Conservation (phyloP, 1,284 basidiomycete species). For the Cryptococcus sp. region DNA sequence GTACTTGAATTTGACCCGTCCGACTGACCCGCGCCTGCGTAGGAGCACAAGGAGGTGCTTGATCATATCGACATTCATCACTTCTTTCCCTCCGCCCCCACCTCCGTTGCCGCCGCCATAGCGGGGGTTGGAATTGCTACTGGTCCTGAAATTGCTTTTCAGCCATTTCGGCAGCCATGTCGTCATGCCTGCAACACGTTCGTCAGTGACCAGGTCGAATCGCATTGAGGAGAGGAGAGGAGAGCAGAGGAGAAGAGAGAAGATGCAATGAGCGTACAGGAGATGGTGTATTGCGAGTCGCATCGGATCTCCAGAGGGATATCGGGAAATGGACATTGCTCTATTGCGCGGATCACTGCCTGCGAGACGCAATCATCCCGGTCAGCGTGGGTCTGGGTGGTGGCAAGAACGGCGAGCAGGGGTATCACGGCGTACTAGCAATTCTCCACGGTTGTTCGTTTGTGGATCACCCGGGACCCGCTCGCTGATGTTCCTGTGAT, state of each 20-base stretch:
- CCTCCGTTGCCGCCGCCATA: background rate
- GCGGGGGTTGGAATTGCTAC: constrained; percentile 12
- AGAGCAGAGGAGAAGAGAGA: background rate
- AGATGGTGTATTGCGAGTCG: constrained; percentile 54
- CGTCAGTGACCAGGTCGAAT: background rate
- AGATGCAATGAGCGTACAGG: constrained; percentile 31
- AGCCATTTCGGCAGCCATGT: constrained; percentile 52
- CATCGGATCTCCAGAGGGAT: constrained; percentile 54
- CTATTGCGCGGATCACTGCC: constrained; percentile 53
- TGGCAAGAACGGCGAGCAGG: background rate
- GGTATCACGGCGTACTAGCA: constrained; percentile 39
- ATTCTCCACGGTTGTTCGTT: constrained; percentile 55
- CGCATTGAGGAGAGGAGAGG: background rate
- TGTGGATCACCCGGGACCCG: constrained; percentile 49
- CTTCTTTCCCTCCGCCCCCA: constrained; percentile 10
- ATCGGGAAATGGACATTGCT: constrained; percentile 48
- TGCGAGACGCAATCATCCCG: constrained; percentile 12
- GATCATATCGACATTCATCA: constrained; percentile 53
- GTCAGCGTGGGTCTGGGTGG: background rate
- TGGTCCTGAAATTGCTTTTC: constrained; percentile 33
- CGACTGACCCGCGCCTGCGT: constrained; percentile 23
- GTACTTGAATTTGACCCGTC: constrained; percentile 47
- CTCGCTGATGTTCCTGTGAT: constrained; percentile 43
- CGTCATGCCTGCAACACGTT: constrained; percentile 42
- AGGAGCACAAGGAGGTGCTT: constrained; percentile 51